phyloP scores from a whole-genome alignment of 805 yeast species.

The Blastobotrys robertii region DNA sequence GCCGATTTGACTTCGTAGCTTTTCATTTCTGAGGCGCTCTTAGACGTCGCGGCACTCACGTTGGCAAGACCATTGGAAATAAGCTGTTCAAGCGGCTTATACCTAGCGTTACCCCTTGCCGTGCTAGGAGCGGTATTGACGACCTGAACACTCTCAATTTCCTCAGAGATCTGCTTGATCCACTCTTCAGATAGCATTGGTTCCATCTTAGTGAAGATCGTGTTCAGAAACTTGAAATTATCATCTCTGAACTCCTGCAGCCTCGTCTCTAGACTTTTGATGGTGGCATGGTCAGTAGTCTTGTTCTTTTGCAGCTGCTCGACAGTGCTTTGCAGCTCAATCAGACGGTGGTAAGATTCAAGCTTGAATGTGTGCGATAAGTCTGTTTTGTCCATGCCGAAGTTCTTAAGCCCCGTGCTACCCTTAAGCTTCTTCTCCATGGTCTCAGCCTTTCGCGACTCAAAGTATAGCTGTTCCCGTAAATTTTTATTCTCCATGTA shows the following conservation, averaged over 20 bases:
- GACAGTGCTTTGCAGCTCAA: conserved; percentile 5
- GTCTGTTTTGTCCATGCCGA: conserved; percentile 3
- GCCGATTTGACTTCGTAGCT: too few relatives aligned
- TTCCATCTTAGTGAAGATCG: conserved; percentile 2
- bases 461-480: conserved; percentile 7
- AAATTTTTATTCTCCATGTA: conserved; percentile 1
- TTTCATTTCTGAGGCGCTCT: too few relatives aligned
- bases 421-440: conserved; percentile 7
- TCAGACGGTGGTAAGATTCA: conserved; percentile 7
- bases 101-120: too few relatives aligned
- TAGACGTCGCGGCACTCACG: too few relatives aligned
- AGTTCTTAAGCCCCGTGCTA: background rate
- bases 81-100: too few relatives aligned
- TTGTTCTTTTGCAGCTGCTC: conserved; percentile 5
- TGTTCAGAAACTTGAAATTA: conserved; percentile 1
- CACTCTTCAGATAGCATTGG: conserved; percentile 4
- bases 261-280: conserved; percentile 5
- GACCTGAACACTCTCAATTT: background rate
- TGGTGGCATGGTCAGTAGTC: conserved; percentile 3
- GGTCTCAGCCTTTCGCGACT: conserved; percentile 5
- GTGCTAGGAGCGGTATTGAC: too few relatives aligned
- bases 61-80: too few relatives aligned
- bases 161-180: background rate
- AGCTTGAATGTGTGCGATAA: conserved; percentile 8
- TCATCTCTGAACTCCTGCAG: conserved; percentile 2